phyloP scores from a whole-genome alignment of 108 stramenopile species.

The Chaetoceros tenuissimus region DNA sequence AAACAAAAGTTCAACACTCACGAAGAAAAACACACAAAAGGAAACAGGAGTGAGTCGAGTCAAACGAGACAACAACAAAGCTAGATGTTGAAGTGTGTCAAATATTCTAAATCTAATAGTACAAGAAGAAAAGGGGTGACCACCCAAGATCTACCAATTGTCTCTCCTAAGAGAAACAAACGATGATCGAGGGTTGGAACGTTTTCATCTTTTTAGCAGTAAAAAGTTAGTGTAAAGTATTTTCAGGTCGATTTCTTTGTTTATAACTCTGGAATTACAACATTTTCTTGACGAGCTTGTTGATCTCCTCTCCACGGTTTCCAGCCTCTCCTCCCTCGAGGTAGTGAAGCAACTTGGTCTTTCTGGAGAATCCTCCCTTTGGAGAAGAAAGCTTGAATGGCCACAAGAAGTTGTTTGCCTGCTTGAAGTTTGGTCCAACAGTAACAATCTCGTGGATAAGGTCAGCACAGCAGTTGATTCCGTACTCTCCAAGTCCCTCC shows the following conservation, averaged over 20 bases:
- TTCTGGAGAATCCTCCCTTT: conserved; percentile 92
- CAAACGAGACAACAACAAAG: too few species aligned
- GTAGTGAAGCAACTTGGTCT: conserved; percentile 98
- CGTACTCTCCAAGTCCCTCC: conserved; percentile 73
- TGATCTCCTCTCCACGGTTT: conserved; percentile 93
- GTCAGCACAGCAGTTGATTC: conserved; percentile 89
- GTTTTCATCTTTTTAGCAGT: conserved; percentile 58
- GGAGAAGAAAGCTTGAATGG: conserved; percentile 99
- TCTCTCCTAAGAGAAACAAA: conserved; percentile 6
- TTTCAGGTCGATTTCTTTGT: conserved; percentile 5
- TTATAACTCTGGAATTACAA: conserved; percentile 48
- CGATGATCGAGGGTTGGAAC: conserved; percentile 61
- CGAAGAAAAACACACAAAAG: neutral
- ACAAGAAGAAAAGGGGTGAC: conserved; percentile 17
- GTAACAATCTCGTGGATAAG: conserved; percentile 96
- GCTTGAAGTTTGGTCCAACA: conserved; percentile 98
- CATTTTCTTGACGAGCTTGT: conserved; percentile 92
- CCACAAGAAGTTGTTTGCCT: conserved; percentile 99
- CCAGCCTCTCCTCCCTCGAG: conserved; percentile 99
- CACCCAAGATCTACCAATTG: conserved; percentile 22
- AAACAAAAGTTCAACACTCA: too few species aligned
- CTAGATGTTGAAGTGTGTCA: too few species aligned
- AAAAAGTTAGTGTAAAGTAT: conserved; percentile 23
- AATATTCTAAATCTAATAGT: too few species aligned
- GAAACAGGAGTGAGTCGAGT: too few species aligned